Evolutionary conservation across 805 yeast species (phyloP), one percentile per base, ranked within the genome.

Genomic region (Saccharomyces eubayanus): DNA sequence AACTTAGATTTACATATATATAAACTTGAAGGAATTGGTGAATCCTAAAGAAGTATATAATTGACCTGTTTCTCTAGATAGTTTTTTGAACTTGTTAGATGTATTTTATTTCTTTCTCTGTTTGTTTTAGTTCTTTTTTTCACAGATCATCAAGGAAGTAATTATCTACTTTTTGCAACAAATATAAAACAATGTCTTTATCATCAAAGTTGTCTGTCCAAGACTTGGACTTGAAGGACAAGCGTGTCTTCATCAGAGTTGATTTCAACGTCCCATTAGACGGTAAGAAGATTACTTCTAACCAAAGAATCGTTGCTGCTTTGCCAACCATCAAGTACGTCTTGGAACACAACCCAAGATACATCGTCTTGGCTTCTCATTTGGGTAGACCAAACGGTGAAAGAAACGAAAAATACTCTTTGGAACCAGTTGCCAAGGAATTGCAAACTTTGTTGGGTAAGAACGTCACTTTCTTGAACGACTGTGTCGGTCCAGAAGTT

Each of bases 351-450:
- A 82, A 87, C 69, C 96, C 99, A 71, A 89, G 86, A 81, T 89
- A 83, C 62, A 85, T 94, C 62, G 79, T 94, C 64, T 82, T 94
- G 66, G 98, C 97, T 62, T 91, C 98, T 57, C 99, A 94, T 75
- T 82, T 94, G 74, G 99, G 99, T 71, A 90, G 99, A 80, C 99
- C 99, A 75, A 94, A 94, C 73, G 99, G 99, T 73, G 90, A 89
- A 77, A 80, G 72, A 58, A 82, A 76, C 68, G 85, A 79, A 51
- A 94, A 94, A 78, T 92, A 81, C 83, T 90, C 97, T 50, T 80
- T 94, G 69, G 84, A 85, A 70, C 99, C 99, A 62, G 95, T 94
- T 66, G 91, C 96, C 59, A 81, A 78, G 56, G 99, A 94, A 79
- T 84, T 94, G 73, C 79, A 83, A 71, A 77, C 83, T 63, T 81